Percentiles rank a stretch among this genome's conserved stretches.
Conservation (phyloP, 345 rosid species). For the Balakata baccata region DNA sequence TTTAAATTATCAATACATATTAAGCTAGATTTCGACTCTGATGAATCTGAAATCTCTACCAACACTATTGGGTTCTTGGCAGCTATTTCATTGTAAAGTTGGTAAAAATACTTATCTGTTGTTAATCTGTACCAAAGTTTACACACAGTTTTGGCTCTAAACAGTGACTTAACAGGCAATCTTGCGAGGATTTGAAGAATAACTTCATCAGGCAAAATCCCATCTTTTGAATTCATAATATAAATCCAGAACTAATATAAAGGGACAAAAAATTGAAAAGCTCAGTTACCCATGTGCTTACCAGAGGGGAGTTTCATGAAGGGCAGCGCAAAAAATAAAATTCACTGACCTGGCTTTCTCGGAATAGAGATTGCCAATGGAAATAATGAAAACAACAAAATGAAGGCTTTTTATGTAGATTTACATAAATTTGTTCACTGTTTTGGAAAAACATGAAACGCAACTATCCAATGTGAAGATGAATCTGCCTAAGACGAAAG, state of each 20-base stretch:
- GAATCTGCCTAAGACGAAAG: not conserved
- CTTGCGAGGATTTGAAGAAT: conserved; percentile 64
- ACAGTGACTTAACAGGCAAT: conserved; percentile 68
- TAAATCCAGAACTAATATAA: not conserved
- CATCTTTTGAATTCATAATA: conserved; percentile 35
- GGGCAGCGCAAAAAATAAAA: not conserved
- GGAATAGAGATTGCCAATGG: not conserved
- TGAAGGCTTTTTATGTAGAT: not conserved
- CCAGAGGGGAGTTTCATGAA: conserved; percentile 6
- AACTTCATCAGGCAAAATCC: conserved; percentile 67
- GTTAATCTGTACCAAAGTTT: conserved; percentile 64
- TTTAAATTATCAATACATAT: conserved; percentile 56
- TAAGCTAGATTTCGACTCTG: conserved; percentile 46
- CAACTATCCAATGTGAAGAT: not conserved
- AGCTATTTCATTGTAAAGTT: conserved; percentile 52
- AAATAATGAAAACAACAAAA: not conserved
- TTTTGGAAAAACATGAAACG: not conserved
- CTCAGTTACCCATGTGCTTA: conserved; percentile 11
- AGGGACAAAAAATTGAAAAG: not conserved
- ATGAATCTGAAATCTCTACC: conserved; percentile 56
- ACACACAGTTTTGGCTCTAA: conserved; percentile 67
- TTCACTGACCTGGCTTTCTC: conserved; percentile 8
- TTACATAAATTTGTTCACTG: not conserved
- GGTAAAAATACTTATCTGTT: conserved; percentile 54
- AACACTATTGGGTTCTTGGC: conserved; percentile 48